A percentile compares a stretch with the other conserved stretches of the same genome.
Evolutionary conservation across 75 land plant genomes (phyloP).

Genomic region (Cryptomeria japonica): DNA sequence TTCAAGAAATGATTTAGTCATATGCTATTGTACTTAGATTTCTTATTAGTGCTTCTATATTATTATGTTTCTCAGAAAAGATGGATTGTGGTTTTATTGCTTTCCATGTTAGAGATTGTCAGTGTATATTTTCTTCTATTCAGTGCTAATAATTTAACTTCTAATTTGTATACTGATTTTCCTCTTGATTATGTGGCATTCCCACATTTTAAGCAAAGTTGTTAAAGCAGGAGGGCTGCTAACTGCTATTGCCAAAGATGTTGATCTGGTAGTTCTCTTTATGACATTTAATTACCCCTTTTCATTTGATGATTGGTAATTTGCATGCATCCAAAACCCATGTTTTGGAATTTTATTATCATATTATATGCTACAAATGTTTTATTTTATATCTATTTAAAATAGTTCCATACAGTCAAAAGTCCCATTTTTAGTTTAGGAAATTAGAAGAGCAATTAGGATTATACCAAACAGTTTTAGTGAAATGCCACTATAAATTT

Average conservation of each 20-base stretch:
- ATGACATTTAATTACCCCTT: not conserved
- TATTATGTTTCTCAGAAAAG: not conserved
- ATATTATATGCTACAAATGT: not conserved
- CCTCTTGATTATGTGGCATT: slow-evolving; percentile 57
- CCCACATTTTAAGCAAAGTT: slow-evolving; percentile 84
- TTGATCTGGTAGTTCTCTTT: slow-evolving; percentile 57
- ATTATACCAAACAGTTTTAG: too few relatives aligned
- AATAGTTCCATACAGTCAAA: not conserved
- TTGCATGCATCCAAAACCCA: not conserved
- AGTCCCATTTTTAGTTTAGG: too few relatives aligned
- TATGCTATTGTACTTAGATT: not conserved
- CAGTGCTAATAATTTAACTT: not conserved
- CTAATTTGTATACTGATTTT: not conserved
- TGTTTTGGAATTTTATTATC: not conserved
- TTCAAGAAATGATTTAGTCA: not conserved
- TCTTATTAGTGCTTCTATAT: not conserved
- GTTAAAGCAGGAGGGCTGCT: slow-evolving; percentile 96
- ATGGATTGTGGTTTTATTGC: not conserved
- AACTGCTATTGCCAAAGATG: slow-evolving; percentile 85
- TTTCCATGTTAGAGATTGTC: not conserved
- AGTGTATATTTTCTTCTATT: not conserved
- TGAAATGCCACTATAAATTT: too few relatives aligned
- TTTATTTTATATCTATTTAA: not conserved
- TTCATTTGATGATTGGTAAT: slow-evolving; percentile 8
- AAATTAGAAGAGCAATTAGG: not conserved